These are phyloP conservation scores for Fusarium hainanense DNA, from an alignment of 2,329 filamentous ascomycete genomes.

Conservation along the genomic window DNA sequence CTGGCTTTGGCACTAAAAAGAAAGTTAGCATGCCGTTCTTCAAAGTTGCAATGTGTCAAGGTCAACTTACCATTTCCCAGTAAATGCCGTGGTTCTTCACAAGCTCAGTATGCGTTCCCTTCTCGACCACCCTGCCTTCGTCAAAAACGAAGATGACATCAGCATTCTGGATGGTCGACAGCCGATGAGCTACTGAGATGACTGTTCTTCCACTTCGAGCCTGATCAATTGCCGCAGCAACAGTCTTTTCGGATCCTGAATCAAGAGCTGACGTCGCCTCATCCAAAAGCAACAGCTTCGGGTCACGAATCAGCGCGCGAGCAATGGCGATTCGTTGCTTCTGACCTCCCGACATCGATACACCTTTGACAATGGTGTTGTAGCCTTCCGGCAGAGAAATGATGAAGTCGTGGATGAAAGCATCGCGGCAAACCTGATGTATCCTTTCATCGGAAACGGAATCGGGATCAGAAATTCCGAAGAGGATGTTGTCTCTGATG, in stretches of 20 bases:
- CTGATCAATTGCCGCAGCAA: conserved; percentile 74
- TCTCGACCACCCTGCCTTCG: conserved; percentile 55
- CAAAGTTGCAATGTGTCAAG: not conserved
- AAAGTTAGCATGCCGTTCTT: not conserved
- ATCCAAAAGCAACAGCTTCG: conserved; percentile 74
- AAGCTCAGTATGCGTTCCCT: conserved; percentile 52
- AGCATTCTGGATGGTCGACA: conserved; percentile 56
- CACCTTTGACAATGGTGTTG: conserved; percentile 72
- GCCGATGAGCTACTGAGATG: conserved; percentile 73
- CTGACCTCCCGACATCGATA: conserved; percentile 75
- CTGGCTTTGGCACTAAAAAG: conserved; percentile 34
- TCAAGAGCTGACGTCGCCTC: conserved; percentile 76
- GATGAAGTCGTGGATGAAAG: conserved; percentile 79
- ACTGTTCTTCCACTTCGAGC: conserved; percentile 71
- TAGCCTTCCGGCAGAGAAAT: conserved; percentile 74
- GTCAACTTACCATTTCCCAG: conserved; percentile 37
- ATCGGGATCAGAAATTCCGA: conserved; percentile 66
- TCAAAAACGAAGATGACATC: conserved; percentile 59
- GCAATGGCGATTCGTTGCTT: conserved; percentile 78
- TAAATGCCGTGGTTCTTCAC: conserved; percentile 33
- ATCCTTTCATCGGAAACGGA: conserved; percentile 63
- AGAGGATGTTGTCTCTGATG: conserved; percentile 76
- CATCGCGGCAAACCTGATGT: conserved; percentile 67
- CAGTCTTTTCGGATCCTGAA: conserved; percentile 68
- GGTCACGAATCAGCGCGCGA: conserved; percentile 72